phyloP scores from a whole-genome alignment of 1,284 basidiomycete species.

The Athelia psychrophila region DNA sequence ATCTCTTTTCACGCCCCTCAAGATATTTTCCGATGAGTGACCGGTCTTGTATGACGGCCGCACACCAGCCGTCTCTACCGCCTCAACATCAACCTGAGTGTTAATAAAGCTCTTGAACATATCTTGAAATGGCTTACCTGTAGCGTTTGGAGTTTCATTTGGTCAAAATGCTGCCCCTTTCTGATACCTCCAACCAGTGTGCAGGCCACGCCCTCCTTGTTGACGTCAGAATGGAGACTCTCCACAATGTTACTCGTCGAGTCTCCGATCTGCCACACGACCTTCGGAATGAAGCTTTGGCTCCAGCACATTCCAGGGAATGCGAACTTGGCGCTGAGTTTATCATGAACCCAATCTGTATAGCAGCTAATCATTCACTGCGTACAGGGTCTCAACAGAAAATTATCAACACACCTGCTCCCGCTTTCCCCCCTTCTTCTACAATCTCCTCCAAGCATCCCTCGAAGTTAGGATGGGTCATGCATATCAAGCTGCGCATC shows the following conservation, averaged over 20 bases:
- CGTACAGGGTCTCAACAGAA: neutral
- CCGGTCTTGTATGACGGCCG: neutral
- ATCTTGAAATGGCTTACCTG: neutral
- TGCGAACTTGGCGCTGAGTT: slow-evolving; percentile 18
- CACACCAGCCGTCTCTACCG: neutral
- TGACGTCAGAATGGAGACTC: slow-evolving; percentile 16
- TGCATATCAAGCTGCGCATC: slow-evolving; percentile 21
- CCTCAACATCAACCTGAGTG: neutral
- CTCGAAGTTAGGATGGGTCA: slow-evolving; percentile 16
- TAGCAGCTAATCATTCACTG: neutral
- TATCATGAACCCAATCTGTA: slow-evolving; percentile 22
- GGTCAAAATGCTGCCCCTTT: slow-evolving; percentile 13
- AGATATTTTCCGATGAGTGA: neutral
- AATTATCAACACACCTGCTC: slow-evolving; percentile 9
- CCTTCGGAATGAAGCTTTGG: slow-evolving; percentile 15
- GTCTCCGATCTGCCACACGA: slow-evolving; percentile 16
- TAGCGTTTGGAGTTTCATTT: slow-evolving; percentile 13
- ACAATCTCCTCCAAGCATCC: slow-evolving; percentile 11
- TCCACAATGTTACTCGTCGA: slow-evolving; percentile 17
- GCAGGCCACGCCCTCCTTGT: slow-evolving; percentile 17
- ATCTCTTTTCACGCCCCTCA: neutral
- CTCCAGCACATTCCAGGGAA: slow-evolving; percentile 19
- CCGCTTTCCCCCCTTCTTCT: slow-evolving; percentile 13
- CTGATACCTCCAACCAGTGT: slow-evolving; percentile 14
- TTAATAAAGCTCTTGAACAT: neutral